Percentiles rank a stretch among this genome's conserved stretches.
Evolutionary conservation across 2,329 filamentous ascomycete species (phyloP).

Genomic region (Colletotrichum gloeosporioides): DNA sequence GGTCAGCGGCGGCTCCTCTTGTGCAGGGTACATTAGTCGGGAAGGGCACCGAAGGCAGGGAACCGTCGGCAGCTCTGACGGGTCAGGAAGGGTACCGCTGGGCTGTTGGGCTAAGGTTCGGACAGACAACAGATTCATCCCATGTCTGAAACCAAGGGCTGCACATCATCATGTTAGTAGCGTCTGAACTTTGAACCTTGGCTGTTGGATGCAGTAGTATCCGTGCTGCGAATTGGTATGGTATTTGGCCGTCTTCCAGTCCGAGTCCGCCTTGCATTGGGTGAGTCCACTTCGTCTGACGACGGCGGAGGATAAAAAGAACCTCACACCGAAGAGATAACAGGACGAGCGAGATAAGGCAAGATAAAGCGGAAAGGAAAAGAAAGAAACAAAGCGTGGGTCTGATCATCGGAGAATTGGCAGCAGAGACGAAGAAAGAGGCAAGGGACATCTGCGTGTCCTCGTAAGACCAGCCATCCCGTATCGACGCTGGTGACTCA

Average conservation of each 20-base stretch:
- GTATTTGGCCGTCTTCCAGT: neutral
- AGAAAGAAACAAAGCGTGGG: neutral
- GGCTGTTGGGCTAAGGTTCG: slow-evolving; percentile 2
- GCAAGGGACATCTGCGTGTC: neutral
- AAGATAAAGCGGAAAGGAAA: neutral
- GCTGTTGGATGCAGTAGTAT: neutral
- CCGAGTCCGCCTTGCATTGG: neutral
- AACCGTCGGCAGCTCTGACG: neutral
- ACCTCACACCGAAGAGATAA: neutral
- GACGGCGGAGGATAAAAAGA: neutral
- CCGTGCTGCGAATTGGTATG: neutral
- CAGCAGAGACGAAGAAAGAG: neutral
- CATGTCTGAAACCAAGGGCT: slow-evolving; percentile 16
- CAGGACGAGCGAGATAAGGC: neutral
- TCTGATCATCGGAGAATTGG: neutral
- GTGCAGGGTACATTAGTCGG: slow-evolving; percentile 4
- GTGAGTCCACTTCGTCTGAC: neutral
- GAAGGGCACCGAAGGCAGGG: neutral
- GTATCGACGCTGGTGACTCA: neutral
- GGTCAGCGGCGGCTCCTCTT: neutral
- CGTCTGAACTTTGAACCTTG: slow-evolving; percentile 18
- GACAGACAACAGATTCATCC: slow-evolving; percentile 9
- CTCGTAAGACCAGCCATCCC: neutral
- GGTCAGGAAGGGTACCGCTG: neutral
- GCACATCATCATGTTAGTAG: slow-evolving; percentile 21